A percentile compares a stretch with the other conserved stretches of the same genome.
phyloP scores from a whole-genome alignment of 345 rosid species.

The Gossypium ekmanianum region DNA sequence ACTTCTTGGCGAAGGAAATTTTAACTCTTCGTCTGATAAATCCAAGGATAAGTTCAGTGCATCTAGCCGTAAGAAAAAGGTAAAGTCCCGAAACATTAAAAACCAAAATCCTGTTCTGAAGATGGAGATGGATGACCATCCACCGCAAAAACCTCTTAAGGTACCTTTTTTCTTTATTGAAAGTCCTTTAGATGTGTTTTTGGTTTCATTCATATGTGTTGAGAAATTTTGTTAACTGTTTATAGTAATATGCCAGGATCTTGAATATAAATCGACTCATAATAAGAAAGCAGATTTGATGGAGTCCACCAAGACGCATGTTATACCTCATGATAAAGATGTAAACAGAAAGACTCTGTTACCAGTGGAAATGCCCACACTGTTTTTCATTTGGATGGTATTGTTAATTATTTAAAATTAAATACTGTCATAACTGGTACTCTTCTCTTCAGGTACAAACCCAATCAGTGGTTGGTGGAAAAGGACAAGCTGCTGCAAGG shows the following conservation, averaged over 20 bases:
- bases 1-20: constrained; percentile 62
- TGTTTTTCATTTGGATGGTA: constrained; percentile 25
- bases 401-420: constrained; percentile 26
- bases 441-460: constrained; percentile 65
- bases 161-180: constrained; percentile 33
- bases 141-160: constrained; percentile 37
- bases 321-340: constrained; percentile 30
- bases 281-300: constrained; percentile 26
- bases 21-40: constrained; percentile 41
- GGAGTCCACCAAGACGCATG: constrained; percentile 40
- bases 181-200: constrained; percentile 7
- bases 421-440: constrained; percentile 39
- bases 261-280: constrained; percentile 16
- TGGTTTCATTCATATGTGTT: constrained; percentile 1
- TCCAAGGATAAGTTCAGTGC: constrained; percentile 48
- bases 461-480: constrained; percentile 43
- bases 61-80: constrained; percentile 54
- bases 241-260: constrained; percentile 35
- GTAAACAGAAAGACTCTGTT: constrained; percentile 30
- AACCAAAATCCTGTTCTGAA: constrained; percentile 34
- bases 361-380: constrained; percentile 39
- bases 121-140: constrained; percentile 24
- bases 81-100: constrained; percentile 43
- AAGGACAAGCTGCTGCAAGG: constrained; percentile 45
- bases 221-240: constrained; percentile 15